Evolutionary conservation across 129 eudicot genomes (phyloP).

Genomic region (Chrysanthemum seticuspe): DNA sequence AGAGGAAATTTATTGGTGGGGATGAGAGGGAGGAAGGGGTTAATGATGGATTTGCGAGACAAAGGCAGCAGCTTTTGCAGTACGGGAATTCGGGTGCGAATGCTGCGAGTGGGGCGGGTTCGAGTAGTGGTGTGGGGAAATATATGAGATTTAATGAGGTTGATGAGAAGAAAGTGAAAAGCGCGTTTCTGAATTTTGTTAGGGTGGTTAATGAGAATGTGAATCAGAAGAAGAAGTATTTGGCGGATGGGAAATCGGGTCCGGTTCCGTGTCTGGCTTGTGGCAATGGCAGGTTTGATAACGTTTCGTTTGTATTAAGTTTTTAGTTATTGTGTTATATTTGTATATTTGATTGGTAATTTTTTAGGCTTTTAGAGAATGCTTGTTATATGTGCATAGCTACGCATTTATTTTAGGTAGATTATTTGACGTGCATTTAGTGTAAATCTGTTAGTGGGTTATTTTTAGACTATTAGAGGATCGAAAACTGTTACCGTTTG

Average conservation of each 20-base stretch:
- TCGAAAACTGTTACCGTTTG: not conserved
- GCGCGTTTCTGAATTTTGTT: slow-evolving; percentile 54
- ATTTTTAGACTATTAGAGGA: not conserved
- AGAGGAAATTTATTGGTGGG: slow-evolving; percentile 68
- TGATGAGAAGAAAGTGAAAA: slow-evolving; percentile 49
- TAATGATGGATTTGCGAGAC: slow-evolving; percentile 70
- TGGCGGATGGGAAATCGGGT: slow-evolving; percentile 79
- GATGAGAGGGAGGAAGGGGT: slow-evolving; percentile 46
- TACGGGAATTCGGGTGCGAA: slow-evolving; percentile 49
- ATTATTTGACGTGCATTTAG: not conserved
- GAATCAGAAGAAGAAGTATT: slow-evolving; percentile 50
- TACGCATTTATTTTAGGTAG: not conserved
- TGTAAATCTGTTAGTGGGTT: slow-evolving; percentile 10
- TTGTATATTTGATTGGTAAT: too few species aligned
- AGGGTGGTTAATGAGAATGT: slow-evolving; percentile 55
- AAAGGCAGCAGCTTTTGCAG: slow-evolving; percentile 79
- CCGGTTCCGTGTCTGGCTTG: slow-evolving; percentile 68
- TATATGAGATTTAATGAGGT: slow-evolving; percentile 45
- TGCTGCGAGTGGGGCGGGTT: slow-evolving; percentile 37
- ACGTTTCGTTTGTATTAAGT: not conserved
- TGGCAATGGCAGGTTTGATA: slow-evolving; percentile 62
- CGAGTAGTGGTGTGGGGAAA: slow-evolving; percentile 49
- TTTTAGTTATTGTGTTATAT: not conserved
- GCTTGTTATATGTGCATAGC: slow-evolving; percentile 10
- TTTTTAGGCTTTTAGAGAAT: too few species aligned